A percentile compares a stretch with the other conserved stretches of the same genome.
These are phyloP conservation scores for Oryza glaberrima DNA, from an alignment of 176 grass and related monocot species.

Conservation along the genomic window DNA sequence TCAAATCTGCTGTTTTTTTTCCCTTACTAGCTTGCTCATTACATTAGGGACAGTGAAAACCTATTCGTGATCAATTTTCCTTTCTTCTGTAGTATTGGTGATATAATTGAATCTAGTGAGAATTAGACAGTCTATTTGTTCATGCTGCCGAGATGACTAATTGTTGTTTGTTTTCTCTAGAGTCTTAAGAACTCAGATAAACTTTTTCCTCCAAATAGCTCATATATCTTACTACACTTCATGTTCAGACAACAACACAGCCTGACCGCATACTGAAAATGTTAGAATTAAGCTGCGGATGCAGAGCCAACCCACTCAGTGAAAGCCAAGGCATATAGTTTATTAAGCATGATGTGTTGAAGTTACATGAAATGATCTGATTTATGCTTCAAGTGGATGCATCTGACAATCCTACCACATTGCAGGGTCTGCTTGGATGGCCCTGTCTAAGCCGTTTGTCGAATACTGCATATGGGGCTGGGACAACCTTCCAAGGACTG, in stretches of 20 bases:
- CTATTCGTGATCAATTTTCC: neutral
- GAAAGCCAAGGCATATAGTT: neutral
- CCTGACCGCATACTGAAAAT: slow-evolving; percentile 22
- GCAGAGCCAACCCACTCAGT: neutral
- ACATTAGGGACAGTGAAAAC: neutral
- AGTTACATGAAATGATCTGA: slow-evolving; percentile 8
- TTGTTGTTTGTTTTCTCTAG: neutral
- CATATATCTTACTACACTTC: neutral
- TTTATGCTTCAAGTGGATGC: slow-evolving; percentile 12
- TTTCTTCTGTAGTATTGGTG: neutral
- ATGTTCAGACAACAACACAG: neutral
- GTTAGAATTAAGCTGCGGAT: neutral
- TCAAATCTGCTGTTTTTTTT: neutral
- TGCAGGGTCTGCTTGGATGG: slow-evolving; percentile 80
- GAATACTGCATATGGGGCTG: slow-evolving; percentile 78
- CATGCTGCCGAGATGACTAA: neutral
- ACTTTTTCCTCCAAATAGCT: slow-evolving; percentile 3
- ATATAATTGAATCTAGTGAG: neutral
- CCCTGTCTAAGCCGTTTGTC: slow-evolving; percentile 55
- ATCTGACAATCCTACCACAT: slow-evolving; percentile 8
- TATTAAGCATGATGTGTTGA: neutral
- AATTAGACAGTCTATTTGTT: neutral
- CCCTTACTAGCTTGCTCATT: neutral
- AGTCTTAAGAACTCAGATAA: neutral
- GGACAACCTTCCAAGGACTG: slow-evolving; percentile 69